phyloP scores from a whole-genome alignment of 768 basidiomycete genomes.

The Boletus pseudo-olivaceus region DNA sequence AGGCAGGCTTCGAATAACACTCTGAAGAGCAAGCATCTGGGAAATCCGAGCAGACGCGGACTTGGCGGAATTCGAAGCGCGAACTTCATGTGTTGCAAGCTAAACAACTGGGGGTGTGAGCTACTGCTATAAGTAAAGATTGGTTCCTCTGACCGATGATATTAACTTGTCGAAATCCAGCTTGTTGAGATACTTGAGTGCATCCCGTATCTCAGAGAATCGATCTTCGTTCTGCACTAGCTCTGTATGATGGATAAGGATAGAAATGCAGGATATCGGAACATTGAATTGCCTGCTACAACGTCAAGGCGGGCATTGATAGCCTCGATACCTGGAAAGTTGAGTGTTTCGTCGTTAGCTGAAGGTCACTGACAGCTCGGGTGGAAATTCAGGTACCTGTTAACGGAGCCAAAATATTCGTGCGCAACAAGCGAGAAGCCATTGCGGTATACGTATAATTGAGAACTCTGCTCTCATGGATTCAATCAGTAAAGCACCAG shows the following conservation, averaged over 20 bases:
- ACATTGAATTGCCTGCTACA: conserved; percentile 59
- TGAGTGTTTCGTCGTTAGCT: background rate
- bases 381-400: conserved; percentile 45
- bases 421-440: conserved; percentile 76
- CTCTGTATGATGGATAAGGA: conserved; percentile 41
- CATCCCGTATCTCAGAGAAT: conserved; percentile 64
- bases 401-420: conserved; percentile 78
- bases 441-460: conserved; percentile 89
- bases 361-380: background rate
- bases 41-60: conserved; percentile 64
- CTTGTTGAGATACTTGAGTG: conserved; percentile 68
- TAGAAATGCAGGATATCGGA: background rate
- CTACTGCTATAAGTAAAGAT: background rate
- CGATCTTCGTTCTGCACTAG: conserved; percentile 72
- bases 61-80: conserved; percentile 51
- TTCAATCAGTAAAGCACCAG: background rate
- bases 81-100: conserved; percentile 65
- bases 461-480: conserved; percentile 44
- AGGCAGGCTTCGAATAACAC: conserved; percentile 65
- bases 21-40: conserved; percentile 79
- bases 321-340: conserved; percentile 35
- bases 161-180: conserved; percentile 89
- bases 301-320: conserved; percentile 84
- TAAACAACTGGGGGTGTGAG: conserved; percentile 25
- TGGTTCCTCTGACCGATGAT: conserved; percentile 45